Base-by-base conservation (phyloP, 2,329 filamentous ascomycete species). In the Colletotrichum musae region DNA sequence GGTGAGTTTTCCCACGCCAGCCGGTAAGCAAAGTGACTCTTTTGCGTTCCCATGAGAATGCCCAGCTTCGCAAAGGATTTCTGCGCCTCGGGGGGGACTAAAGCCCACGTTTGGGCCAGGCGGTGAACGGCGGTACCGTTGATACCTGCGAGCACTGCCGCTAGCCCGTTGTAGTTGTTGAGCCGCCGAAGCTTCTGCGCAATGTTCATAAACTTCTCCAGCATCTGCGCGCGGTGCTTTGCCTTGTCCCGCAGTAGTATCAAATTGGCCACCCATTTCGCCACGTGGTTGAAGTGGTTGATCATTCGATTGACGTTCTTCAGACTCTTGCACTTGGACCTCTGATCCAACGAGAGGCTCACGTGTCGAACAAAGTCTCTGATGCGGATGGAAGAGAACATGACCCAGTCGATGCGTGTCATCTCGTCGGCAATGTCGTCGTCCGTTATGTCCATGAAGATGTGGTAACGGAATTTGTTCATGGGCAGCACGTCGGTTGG, bases 81-180 rank as follows among this genome's bases (percentile, higher is more conserved):
- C 74, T 93, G 91, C 0, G 91, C 87, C 2, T 91, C 87, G 6
- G 87, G 81, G 2, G 93, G 87, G 4, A 98, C 89, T 16, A 98
- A 82, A 15, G 92, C 89, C 70, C 92, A 87, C 0, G 96, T 98
- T 74, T 94, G 92, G 0, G 88, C 84, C 2, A 99, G 88, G 18
- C 96, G 92, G 77, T 96, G 92, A 32, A 99, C 92, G 0, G 94
- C 91, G 2, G 93, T 93, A 68, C 93, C 93, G 77, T 97, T 97
- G 76, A 99, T 92, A 9, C 95, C 96, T 6, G 96, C 95, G 67
- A 99, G 88, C 43, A 99, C 90, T 7, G 96, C 95, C n/a, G 95
- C 95, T 1, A 99, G 85, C 0, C 94, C 93, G 78, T 98, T 98
- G 85, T 98, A 99, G 80, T 99, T 98, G 84, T 98, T 98, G 71